Percentiles rank a stretch among this genome's conserved stretches.
phyloP scores from a whole-genome alignment of 371 early-diverging fungal species.

The Saksenaea oblongispora region DNA sequence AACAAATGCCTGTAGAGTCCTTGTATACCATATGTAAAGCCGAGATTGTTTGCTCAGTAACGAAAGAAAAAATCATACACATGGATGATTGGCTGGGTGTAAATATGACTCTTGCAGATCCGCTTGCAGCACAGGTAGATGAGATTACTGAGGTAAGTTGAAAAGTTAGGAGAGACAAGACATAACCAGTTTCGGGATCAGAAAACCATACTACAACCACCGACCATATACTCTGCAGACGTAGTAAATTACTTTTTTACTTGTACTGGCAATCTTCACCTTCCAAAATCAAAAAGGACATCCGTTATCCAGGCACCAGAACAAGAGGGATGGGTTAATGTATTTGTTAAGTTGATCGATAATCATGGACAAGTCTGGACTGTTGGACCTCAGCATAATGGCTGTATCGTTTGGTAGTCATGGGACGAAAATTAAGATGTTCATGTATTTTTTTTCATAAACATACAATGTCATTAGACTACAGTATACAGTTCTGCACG shows the following conservation, averaged over 20 bases:
- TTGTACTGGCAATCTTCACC: conserved; percentile 28
- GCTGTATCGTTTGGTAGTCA: conserved; percentile 23
- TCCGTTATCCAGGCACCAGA: not conserved
- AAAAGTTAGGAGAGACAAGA: not conserved
- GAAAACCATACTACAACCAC: conserved; percentile 28
- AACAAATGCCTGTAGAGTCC: conserved; percentile 12
- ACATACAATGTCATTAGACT: no score
- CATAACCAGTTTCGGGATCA: not conserved
- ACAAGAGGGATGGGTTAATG: conserved; percentile 37
- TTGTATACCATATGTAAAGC: conserved; percentile 18
- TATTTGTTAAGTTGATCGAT: conserved; percentile 29
- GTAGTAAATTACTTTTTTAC: conserved; percentile 36
- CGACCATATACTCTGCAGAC: conserved; percentile 29
- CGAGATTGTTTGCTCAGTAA: conserved; percentile 33
- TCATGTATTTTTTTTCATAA: not conserved
- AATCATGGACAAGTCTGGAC: conserved; percentile 23
- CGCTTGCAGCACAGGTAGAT: conserved; percentile 9
- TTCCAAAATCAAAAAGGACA: conserved; percentile 13
- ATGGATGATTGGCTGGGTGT: conserved; percentile 29
- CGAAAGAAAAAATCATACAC: conserved; percentile 28
- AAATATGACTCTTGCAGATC: conserved; percentile 36
- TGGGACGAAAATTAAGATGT: not conserved
- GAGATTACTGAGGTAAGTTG: conserved; percentile 10
- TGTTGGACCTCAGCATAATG: conserved; percentile 26
- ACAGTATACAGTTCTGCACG: no score